Percentiles rank a stretch among this genome's conserved stretches.
phyloP scores from a whole-genome alignment of 371 early-diverging fungal genomes.

The Nematocida sp. region DNA sequence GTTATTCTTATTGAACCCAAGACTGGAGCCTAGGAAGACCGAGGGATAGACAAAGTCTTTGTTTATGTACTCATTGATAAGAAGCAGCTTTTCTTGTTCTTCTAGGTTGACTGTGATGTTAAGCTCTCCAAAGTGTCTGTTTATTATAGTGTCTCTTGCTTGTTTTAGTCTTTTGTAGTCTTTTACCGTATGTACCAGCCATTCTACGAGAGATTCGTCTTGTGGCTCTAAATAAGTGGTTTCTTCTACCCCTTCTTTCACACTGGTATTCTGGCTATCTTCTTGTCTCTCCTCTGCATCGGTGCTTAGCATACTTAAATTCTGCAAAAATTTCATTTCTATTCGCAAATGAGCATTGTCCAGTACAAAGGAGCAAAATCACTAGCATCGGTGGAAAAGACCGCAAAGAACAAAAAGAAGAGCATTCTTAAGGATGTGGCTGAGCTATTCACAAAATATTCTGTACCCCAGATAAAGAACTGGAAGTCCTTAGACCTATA shows the following conservation, averaged over 20 bases:
- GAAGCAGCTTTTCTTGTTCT: constrained; percentile 49
- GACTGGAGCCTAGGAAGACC: constrained; percentile 46
- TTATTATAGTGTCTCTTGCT: constrained; percentile 30
- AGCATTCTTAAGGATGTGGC: constrained; percentile 5
- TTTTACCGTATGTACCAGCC: constrained; percentile 34
- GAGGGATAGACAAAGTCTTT: constrained; percentile 48
- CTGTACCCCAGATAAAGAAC: constrained; percentile 53
- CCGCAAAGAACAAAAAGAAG: background rate
- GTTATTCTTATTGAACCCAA: constrained; percentile 55
- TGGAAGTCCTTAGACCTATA: constrained; percentile 61
- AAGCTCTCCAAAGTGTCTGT: constrained; percentile 37
- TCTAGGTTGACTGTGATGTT: constrained; percentile 28
- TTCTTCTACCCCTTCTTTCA: background rate
- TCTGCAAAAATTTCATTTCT: too few species aligned
- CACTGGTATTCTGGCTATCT: background rate
- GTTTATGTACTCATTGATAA: constrained; percentile 47
- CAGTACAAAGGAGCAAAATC: constrained; percentile 26
- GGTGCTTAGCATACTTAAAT: constrained; percentile 1
- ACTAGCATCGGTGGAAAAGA: constrained; percentile 1
- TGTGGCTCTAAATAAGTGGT: constrained; percentile 31
- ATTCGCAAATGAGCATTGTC: constrained; percentile 31
- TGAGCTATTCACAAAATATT: constrained; percentile 58
- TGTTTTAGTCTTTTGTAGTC: constrained; percentile 17
- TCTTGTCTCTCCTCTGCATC: background rate
- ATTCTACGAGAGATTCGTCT: constrained; percentile 40